phyloP scores from a whole-genome alignment of 2,329 filamentous ascomycete species.

The Diaporthe sp. region DNA sequence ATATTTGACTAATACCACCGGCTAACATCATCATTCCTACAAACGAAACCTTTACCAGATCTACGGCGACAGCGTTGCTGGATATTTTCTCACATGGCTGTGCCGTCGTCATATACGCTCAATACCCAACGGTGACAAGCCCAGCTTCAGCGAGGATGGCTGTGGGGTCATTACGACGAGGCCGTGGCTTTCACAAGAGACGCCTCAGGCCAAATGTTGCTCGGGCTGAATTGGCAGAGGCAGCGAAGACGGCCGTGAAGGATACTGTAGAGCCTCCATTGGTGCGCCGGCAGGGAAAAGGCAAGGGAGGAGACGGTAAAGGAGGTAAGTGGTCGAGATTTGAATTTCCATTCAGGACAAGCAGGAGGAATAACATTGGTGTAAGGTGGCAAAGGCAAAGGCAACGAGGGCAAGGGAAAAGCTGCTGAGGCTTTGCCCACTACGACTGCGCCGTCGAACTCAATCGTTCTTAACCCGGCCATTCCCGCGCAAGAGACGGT shows the following conservation, averaged over 20 bases:
- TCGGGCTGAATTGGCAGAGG: not conserved
- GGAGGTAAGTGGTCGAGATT: constrained; percentile 20
- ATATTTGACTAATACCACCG: constrained; percentile 5
- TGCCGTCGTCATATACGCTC: not conserved
- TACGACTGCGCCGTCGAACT: constrained; percentile 5
- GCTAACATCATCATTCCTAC: not conserved
- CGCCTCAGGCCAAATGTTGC: constrained; percentile 9
- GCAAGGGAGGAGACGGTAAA: constrained; percentile 7
- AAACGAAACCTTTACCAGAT: not conserved
- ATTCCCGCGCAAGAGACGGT: constrained; percentile 1
- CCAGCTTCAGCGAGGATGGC: not conserved
- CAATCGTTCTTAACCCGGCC: constrained; percentile 4
- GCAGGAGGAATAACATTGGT: constrained; percentile 17
- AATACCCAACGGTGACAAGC: constrained; percentile 10
- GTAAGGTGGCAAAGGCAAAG: constrained; percentile 12
- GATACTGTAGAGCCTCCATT: not conserved
- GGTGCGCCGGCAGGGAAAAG: constrained; percentile 13
- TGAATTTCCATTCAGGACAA: not conserved
- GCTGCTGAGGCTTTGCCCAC: constrained; percentile 1
- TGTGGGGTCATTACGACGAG: not conserved
- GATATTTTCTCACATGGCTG: constrained; percentile 16
- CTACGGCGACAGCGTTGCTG: not conserved
- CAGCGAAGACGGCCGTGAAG: not conserved
- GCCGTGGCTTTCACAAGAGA: constrained; percentile 22
- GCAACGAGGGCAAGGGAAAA: constrained; percentile 13